These are phyloP conservation scores for Dendryphion nanum DNA, from an alignment of 2,329 filamentous ascomycete genomes.

Conservation along the genomic window DNA sequence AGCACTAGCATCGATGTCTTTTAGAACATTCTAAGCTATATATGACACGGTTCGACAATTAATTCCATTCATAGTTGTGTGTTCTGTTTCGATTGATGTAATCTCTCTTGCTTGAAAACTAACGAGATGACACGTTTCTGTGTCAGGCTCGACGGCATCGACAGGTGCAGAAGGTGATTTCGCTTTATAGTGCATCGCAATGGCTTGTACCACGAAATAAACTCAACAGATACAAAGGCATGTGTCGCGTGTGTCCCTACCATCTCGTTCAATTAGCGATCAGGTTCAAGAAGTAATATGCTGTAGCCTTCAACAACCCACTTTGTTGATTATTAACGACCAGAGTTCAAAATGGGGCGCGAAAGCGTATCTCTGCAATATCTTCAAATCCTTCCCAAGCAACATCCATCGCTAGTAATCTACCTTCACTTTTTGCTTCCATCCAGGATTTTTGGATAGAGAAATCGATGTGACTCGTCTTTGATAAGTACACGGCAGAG, in stretches of 20 bases:
- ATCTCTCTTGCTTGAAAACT: conserved; percentile 52
- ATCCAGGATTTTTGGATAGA: conserved; percentile 74
- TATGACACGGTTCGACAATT: conserved; percentile 69
- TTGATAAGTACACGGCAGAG: conserved; percentile 62
- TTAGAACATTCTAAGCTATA: conserved; percentile 63
- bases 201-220: conserved; percentile 70
- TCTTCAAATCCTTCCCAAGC: conserved; percentile 65
- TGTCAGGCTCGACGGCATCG: conserved; percentile 69
- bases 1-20: conserved; percentile 60
- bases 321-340: conserved; percentile 26
- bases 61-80: conserved; percentile 73
- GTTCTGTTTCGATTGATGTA: conserved; percentile 52
- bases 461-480: conserved; percentile 67
- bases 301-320: conserved; percentile 79
- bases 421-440: conserved; percentile 36
- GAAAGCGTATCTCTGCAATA: conserved; percentile 54
- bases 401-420: conserved; percentile 63
- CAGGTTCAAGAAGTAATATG: conserved; percentile 69
- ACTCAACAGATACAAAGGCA: conserved; percentile 67
- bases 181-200: conserved; percentile 63
- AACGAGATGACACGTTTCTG: conserved; percentile 56
- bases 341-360: not conserved
- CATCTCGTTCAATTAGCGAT: conserved; percentile 55
- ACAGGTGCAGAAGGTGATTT: conserved; percentile 41
- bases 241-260: conserved; percentile 43